These are phyloP conservation scores for Magnolia changhungtana DNA, from an alignment of 164 flowering plant species.

Conservation along the genomic window DNA sequence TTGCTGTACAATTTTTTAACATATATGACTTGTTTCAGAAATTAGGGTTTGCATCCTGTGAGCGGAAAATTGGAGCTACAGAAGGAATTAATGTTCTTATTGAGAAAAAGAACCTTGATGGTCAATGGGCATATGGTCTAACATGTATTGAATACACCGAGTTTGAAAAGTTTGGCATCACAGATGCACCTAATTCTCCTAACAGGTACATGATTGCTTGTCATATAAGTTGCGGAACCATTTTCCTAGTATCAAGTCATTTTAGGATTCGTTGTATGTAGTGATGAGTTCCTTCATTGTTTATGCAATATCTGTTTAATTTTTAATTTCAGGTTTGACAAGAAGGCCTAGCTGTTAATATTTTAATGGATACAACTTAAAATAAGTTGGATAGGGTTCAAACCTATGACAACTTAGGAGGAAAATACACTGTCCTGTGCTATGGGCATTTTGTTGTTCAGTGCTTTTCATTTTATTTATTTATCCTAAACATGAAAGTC, in stretches of 20 bases:
- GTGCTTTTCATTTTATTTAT: no score
- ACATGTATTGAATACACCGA: constrained; percentile 98
- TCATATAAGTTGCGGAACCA: neutral
- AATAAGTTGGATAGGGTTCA: neutral
- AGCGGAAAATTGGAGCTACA: constrained; percentile 74
- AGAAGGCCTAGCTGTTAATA: neutral
- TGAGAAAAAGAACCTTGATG: constrained; percentile 70
- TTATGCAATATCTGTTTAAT: neutral
- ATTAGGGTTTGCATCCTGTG: constrained; percentile 93
- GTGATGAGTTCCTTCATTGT: neutral
- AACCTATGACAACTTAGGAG: no score
- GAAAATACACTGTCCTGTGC: no score
- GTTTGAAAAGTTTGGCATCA: constrained; percentile 78
- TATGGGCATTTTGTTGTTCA: no score
- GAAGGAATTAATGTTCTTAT: constrained; percentile 95
- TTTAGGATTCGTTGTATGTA: neutral
- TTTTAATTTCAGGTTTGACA: neutral
- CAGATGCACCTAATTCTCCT: constrained; percentile 33
- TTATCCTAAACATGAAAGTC: no score
- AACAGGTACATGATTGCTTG: constrained; percentile 39
- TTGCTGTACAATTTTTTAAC: neutral
- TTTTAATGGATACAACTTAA: neutral
- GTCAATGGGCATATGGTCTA: constrained; percentile 84
- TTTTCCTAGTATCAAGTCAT: neutral
- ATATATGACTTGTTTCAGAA: constrained; percentile 45